Evolutionary conservation across 1,284 basidiomycete genomes (phyloP).

Genomic region (Phlebopus sp.): DNA sequence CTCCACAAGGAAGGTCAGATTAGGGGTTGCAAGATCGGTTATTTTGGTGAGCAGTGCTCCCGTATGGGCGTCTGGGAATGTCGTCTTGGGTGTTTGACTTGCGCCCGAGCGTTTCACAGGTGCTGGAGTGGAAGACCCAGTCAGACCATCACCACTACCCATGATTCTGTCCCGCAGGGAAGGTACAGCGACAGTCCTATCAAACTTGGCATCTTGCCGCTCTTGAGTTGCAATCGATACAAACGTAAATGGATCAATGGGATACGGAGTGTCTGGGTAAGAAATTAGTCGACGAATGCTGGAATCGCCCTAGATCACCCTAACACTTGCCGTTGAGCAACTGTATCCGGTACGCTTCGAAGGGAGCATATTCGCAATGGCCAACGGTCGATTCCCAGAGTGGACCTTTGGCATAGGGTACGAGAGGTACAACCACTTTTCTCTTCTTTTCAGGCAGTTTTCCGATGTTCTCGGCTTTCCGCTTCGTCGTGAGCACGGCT

Average conservation of each 20-base stretch:
- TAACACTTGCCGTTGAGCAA: constrained; percentile 66
- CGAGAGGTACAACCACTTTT: constrained; percentile 69
- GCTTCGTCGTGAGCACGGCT: constrained; percentile 43
- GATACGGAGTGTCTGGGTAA: constrained; percentile 63
- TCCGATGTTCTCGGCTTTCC: constrained; percentile 49
- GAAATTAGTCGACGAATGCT: not conserved
- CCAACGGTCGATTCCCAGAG: constrained; percentile 68
- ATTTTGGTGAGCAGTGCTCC: constrained; percentile 59
- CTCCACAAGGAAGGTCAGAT: constrained; percentile 65
- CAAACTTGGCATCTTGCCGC: constrained; percentile 27
- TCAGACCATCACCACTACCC: constrained; percentile 12
- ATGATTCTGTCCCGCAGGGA: constrained; percentile 34
- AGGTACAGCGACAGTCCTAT: constrained; percentile 39
- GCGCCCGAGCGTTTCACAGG: constrained; percentile 37
- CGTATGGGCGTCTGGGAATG: constrained; percentile 67
- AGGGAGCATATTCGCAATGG: constrained; percentile 58
- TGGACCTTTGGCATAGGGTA: constrained; percentile 77
- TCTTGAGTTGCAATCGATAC: constrained; percentile 48
- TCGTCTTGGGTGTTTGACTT: constrained; percentile 45
- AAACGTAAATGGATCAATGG: constrained; percentile 77
- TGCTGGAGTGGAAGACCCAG: constrained; percentile 6
- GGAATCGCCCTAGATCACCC: not conserved
- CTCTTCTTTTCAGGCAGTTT: constrained; percentile 59
- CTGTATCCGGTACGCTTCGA: constrained; percentile 68
- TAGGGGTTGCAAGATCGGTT: constrained; percentile 51